Percentiles rank a stretch among this genome's conserved stretches.
Evolutionary conservation across 352 stramenopile genomes (phyloP).

Genomic region (Pythium folliculosum): DNA sequence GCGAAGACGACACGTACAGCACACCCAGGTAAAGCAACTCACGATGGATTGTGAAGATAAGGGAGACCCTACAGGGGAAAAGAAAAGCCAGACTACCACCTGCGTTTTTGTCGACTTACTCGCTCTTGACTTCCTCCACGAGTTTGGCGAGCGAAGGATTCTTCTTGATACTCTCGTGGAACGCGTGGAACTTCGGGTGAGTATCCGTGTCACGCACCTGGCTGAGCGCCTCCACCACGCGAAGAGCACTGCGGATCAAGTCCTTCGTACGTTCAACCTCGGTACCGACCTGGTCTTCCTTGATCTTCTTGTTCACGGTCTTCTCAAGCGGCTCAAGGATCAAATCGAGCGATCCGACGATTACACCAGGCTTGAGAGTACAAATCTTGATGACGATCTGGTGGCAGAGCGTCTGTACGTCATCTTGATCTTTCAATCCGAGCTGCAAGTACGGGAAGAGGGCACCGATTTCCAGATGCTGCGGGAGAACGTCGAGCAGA

Average conservation of each 20-base stretch:
- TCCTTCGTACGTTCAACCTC: constrained; percentile 96
- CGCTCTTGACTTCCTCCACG: constrained; percentile 67
- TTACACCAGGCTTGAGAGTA: constrained; percentile 65
- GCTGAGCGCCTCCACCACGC: constrained; percentile 80
- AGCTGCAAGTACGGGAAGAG: constrained; percentile 95
- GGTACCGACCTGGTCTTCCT: constrained; percentile 94
- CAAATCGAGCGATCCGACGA: constrained; percentile 87
- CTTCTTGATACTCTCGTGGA: constrained; percentile 70
- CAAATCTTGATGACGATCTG: constrained; percentile 97
- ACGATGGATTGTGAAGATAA: constrained; percentile 41
- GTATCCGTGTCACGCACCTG: constrained; percentile 70
- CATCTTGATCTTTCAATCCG: constrained; percentile 92
- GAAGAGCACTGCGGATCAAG: constrained; percentile 95
- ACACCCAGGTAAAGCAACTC: constrained; percentile 12
- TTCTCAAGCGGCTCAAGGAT: constrained; percentile 94
- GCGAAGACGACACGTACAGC: constrained; percentile 8
- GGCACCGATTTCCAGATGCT: constrained; percentile 89
- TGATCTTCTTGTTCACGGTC: constrained; percentile 95
- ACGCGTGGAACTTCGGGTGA: constrained; percentile 66
- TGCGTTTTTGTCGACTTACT: constrained; percentile 23
- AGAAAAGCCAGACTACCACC: neutral
- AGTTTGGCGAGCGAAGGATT: constrained; percentile 62
- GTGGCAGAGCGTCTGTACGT: constrained; percentile 96
- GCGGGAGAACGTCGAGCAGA: constrained; percentile 92
- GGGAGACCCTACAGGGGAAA: neutral